These are phyloP conservation scores for Parmelia sp. DNA, from an alignment of 495 filamentous ascomycete genomes.

Conservation along the genomic window DNA sequence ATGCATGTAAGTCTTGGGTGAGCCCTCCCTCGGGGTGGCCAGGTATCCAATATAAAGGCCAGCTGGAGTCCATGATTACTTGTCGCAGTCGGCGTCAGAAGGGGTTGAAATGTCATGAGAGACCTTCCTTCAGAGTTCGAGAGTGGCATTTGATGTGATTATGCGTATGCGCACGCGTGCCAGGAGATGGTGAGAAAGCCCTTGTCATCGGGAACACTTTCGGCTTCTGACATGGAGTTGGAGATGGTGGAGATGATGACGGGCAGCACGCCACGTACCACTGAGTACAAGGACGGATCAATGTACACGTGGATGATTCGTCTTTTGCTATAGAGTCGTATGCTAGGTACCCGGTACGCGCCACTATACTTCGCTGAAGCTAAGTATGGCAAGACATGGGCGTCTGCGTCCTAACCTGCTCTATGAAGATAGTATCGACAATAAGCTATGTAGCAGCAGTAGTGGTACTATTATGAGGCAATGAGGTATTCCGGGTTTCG, in stretches of 20 bases:
- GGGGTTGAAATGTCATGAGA: not conserved
- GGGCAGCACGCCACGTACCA: conserved; percentile 18
- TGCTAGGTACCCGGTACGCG: conserved; percentile 42
- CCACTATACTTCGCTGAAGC: conserved; percentile 22
- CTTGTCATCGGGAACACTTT: conserved; percentile 8
- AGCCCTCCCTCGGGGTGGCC: not conserved
- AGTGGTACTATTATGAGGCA: conserved; percentile 22
- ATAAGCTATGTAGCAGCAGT: conserved; percentile 59
- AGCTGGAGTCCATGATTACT: not conserved
- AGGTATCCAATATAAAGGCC: not conserved
- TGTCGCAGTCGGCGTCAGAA: not conserved
- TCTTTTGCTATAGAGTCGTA: conserved; percentile 40
- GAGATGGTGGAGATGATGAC: conserved; percentile 13
- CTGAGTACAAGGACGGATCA: conserved; percentile 21
- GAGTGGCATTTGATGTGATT: not conserved
- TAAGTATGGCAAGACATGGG: conserved; percentile 32
- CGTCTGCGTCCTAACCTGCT: conserved; percentile 50
- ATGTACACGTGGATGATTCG: conserved; percentile 26
- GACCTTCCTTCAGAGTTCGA: conserved; percentile 1
- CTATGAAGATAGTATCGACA: conserved; percentile 62
- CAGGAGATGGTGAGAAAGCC: not conserved
- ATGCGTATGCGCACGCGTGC: not conserved
- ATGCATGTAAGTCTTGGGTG: not conserved
- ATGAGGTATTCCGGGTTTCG: conserved; percentile 28
- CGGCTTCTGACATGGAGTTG: conserved; percentile 15